These are phyloP conservation scores for Graphilbum sp. DNA, from an alignment of 2,329 filamentous ascomycete species.

Conservation along the genomic window DNA sequence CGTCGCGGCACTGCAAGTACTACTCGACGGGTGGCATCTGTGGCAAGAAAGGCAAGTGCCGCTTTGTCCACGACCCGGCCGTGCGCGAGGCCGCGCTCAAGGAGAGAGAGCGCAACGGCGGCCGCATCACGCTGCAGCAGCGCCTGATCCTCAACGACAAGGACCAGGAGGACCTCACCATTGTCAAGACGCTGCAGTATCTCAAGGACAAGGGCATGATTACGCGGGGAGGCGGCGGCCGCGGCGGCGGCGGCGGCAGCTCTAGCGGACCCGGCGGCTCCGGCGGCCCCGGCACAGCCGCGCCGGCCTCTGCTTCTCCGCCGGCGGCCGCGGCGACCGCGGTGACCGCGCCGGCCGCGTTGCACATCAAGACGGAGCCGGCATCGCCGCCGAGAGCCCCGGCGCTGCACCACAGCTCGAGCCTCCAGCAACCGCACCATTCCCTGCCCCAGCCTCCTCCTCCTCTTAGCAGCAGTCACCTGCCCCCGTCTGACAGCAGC, in stretches of 20 bases:
- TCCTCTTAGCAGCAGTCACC: constrained; percentile 1
- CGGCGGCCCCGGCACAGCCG: not conserved
- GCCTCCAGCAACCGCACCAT: not conserved
- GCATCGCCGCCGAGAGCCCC: not conserved
- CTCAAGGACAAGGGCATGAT: constrained; percentile 43
- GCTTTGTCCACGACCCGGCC: constrained; percentile 50
- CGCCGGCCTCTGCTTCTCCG: no score
- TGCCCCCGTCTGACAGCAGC: not conserved
- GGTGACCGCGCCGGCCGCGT: not conserved
- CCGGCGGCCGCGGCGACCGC: not conserved
- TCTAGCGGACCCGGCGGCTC: not conserved
- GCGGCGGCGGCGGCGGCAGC: not conserved
- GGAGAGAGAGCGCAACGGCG: constrained; percentile 48
- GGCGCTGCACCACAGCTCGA: not conserved
- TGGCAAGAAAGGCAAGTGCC: constrained; percentile 61
- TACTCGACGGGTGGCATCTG: constrained; percentile 52
- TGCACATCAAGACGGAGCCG: no score
- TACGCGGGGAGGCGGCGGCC: constrained; percentile 12
- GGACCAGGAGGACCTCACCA: constrained; percentile 49
- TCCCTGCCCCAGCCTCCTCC: constrained; percentile 4
- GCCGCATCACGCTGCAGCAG: constrained; percentile 49
- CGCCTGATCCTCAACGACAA: constrained; percentile 51
- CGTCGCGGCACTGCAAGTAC: constrained; percentile 53
- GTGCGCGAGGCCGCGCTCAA: constrained; percentile 46
- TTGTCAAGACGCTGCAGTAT: constrained; percentile 50